Base-by-base conservation (phyloP, 108 stramenopile genomes). In the Cyclotella choctawhatcheeana region DNA sequence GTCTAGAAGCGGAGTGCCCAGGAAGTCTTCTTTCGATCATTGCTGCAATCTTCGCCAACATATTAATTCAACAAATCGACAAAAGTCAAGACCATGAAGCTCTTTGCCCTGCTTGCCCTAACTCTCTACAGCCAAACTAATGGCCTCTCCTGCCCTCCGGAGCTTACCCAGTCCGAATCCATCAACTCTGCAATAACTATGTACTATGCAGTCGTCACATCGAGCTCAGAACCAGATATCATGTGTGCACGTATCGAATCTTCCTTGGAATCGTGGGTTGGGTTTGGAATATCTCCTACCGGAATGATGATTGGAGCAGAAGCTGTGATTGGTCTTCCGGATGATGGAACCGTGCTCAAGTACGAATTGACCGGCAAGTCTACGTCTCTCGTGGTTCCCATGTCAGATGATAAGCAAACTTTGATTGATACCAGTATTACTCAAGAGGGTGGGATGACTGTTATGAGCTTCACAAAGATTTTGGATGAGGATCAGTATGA, bases 391-490 rank as follows among this genome's bases (percentile, higher is more conserved):
- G 84, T 86, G 1, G 33, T 27, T 13, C 77, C 62, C 27, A 65
- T 85, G 64, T 52, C 51, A 10, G 64, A 47, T 0, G 45, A 30
- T 2, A 34, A 51, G 22, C 91, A 92, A 61, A 92, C 91, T 10
- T 60, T 92, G 54, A 77, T 77, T 2, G 69, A 81, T 27, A 62
- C 85, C 1, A 64, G 56, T 26, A 70, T 89, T 26, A 22, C 22
- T 29, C 85, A 89, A 76, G 66, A 74, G 17, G 58, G 63, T 20
- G 71, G 73, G 0, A 51, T 37, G 37, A 88, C 88, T 4, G 64
- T 64, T 4, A 64, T 92, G 85, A 56, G 24, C 17, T 92, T 88
- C 67, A 81, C 87, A 30, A 89, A 89, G 74, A 52, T 77, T 24
- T 51, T 89, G 53, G 78, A 58, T 0, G 87, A 89, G 58, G 77